Evolutionary conservation across 208 protist genomes (phyloP).

Genomic region (Phytomonas serpens): DNA sequence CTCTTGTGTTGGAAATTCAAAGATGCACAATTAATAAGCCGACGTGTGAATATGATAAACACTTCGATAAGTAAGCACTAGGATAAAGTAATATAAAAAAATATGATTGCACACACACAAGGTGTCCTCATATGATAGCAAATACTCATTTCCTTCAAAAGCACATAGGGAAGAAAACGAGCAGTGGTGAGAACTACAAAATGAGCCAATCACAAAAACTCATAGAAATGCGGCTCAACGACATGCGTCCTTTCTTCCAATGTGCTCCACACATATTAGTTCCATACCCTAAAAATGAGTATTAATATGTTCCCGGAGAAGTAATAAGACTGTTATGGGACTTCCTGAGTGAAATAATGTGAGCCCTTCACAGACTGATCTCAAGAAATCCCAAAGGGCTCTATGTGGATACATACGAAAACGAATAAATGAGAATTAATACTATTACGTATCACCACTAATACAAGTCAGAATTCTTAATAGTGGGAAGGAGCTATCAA

Average conservation of each 20-base stretch:
- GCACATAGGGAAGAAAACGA: not conserved
- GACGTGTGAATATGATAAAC: not conserved
- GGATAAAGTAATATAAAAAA: not conserved
- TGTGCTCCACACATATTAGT: not conserved
- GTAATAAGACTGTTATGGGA: not conserved
- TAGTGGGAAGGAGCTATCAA: not conserved
- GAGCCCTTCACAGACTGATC: not conserved
- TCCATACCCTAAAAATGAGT: not conserved
- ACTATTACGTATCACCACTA: not conserved
- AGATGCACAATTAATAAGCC: not conserved
- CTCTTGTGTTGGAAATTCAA: not conserved
- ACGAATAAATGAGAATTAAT: slow-evolving; percentile 14
- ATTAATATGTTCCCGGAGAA: not conserved
- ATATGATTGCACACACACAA: not conserved
- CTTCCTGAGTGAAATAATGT: not conserved
- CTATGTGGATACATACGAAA: not conserved
- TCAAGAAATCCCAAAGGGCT: not conserved
- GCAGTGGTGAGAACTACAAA: not conserved
- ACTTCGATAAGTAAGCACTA: not conserved
- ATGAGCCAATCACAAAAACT: not conserved
- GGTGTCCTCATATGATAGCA: not conserved
- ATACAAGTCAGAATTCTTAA: not conserved
- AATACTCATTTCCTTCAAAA: not conserved
- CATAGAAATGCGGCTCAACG: not conserved
- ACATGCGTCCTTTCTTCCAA: not conserved